Conservation (phyloP, 257 asterid species). For the Solanum bukasovii region DNA sequence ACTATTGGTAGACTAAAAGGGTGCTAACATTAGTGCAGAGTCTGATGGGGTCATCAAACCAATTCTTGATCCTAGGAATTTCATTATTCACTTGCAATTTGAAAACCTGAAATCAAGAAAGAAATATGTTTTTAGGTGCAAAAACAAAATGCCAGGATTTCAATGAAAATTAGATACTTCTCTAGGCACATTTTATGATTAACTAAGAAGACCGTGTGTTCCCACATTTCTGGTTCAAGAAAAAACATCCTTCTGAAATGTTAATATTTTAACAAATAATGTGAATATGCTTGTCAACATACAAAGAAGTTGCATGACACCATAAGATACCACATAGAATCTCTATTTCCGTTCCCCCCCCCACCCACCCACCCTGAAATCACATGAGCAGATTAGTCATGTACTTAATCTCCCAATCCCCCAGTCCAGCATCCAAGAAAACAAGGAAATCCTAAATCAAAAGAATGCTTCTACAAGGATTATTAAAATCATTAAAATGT, state of each 20-base stretch:
- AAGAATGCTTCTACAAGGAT: neutral
- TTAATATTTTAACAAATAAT: neutral
- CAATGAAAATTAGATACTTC: neutral
- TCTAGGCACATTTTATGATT: neutral
- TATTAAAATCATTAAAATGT: neutral
- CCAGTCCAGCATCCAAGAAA: neutral
- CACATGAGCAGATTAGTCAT: neutral
- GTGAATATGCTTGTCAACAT: neutral
- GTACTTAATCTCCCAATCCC: neutral
- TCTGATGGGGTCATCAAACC: slow-evolving; percentile 95
- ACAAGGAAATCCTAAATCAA: neutral
- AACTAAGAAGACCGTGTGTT: neutral
- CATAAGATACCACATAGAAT: neutral
- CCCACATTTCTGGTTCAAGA: neutral
- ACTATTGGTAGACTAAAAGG: too few relatives aligned
- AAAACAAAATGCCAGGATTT: neutral
- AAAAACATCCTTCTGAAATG: neutral
- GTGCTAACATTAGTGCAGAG: slow-evolving; percentile 16
- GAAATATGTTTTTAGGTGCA: neutral
- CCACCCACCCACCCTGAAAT: neutral
- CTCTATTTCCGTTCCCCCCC: neutral
- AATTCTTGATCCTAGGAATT: slow-evolving; percentile 71
- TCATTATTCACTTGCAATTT: slow-evolving; percentile 88
- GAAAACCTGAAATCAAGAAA: slow-evolving; percentile 58
- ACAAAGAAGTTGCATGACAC: neutral